Evolutionary conservation across 495 filamentous ascomycete genomes (phyloP), one percentile per base, ranked within the genome.

Genomic region (Sordaria brevicollis): DNA sequence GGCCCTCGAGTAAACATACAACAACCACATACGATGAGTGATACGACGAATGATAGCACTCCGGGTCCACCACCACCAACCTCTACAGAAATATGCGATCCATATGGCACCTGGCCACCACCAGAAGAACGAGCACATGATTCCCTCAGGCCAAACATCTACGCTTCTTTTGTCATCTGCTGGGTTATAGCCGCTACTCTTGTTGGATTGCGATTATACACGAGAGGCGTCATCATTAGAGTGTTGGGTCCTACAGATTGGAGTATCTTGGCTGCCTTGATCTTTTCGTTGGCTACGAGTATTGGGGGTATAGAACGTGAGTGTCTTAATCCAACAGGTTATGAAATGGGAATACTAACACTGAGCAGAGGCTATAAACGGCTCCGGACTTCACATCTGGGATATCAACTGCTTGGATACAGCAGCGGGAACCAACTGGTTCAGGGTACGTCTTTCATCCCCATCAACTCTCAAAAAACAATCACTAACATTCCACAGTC

Each of bases 201-300:
- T 65, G 76, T 78, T 8, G 72, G 49, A 3, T 38, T 79, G 41
- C 74, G 77, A 2, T 71, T 79, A 38, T 79, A 79, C 71, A 79
- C 76, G 1, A 67, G 77, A 31, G 71, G 68, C 0, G 62, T 73
- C 33, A 67, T 79, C 11, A 75, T 78, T 37, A 70, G 70, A 10
- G 75, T 73, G 13, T 36, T 79, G 10, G 75, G 75, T 8, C 21
- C 62, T 10, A 74, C 77, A 0, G 77, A 79, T 39, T 79, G 77
- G 77, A 71, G 71, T 65, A 74, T 79, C n/a, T 39, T 79, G 8
- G 25, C 72, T 25, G 72, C 77, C 3, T 67, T 79, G 72, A 71
- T 78, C 49, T 79, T 76, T 35, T 65, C 74, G 0, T 72, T 71
- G 2, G 77, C 73, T 8, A 74, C 76, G 4, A 67, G 66, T 21